phyloP scores from a whole-genome alignment of 1,284 basidiomycete species.

The Inonotus obliquus region DNA sequence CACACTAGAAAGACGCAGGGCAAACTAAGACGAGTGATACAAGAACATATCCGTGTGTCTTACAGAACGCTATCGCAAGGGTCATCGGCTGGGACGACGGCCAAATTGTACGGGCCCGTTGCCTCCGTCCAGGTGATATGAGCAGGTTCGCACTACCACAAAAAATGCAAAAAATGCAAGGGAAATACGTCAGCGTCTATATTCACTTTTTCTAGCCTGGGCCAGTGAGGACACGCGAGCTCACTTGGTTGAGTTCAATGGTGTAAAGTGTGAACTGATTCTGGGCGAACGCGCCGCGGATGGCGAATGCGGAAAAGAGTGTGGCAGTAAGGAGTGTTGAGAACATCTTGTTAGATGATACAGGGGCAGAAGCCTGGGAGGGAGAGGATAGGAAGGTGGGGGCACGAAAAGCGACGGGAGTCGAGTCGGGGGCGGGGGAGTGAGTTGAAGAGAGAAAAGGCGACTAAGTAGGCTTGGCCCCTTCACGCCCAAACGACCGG shows the following conservation, averaged over 20 bases:
- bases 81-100: constrained; percentile 46
- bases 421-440: neutral
- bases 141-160: constrained; percentile 48
- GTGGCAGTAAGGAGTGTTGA: constrained; percentile 68
- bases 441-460: neutral
- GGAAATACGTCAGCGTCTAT: neutral
- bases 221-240: neutral
- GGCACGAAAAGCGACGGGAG: constrained; percentile 24
- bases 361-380: constrained; percentile 10
- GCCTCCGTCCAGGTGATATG: constrained; percentile 50
- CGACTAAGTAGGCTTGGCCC: neutral
- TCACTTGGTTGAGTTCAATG: constrained; percentile 52
- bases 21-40: neutral
- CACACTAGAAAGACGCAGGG: constrained; percentile 30
- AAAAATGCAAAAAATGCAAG: neutral
- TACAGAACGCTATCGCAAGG: constrained; percentile 59
- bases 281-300: constrained; percentile 46
- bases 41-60: constrained; percentile 25
- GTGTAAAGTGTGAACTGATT: constrained; percentile 44
- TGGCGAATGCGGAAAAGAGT: constrained; percentile 51
- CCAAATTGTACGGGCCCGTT: constrained; percentile 53
- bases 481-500: neutral
- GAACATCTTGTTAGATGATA: constrained; percentile 47
- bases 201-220: neutral
- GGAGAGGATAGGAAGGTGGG: constrained; percentile 23